These are phyloP conservation scores for Aureobasidium namibiae DNA, from an alignment of 2,329 filamentous ascomycete genomes.

Conservation along the genomic window DNA sequence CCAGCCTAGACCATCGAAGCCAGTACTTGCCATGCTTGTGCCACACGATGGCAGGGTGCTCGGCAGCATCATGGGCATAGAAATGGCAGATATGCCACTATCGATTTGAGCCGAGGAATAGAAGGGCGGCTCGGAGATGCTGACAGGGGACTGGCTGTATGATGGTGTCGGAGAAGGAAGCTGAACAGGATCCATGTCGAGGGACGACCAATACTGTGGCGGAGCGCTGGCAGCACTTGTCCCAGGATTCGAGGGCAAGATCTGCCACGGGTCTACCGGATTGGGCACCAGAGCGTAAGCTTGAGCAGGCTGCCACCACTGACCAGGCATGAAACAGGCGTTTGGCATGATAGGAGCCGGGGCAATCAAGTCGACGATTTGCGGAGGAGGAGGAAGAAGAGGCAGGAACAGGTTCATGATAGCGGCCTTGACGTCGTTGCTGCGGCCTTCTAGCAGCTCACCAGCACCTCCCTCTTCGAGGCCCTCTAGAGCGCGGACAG, in stretches of 20 bases:
- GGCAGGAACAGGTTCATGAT: conserved; percentile 78
- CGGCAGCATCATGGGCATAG: conserved; percentile 71
- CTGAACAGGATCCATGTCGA: conserved; percentile 63
- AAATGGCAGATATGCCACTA: conserved; percentile 64
- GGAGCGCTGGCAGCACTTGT: conserved; percentile 62
- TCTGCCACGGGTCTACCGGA: conserved; percentile 79
- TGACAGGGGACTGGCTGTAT: conserved; percentile 71
- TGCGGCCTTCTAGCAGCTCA: conserved; percentile 83
- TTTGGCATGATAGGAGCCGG: conserved; percentile 79
- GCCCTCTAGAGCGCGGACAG: conserved; percentile 82
- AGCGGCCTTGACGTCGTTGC: conserved; percentile 84
- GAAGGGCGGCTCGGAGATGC: conserved; percentile 54
- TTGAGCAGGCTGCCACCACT: conserved; percentile 74
- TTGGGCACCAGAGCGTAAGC: conserved; percentile 49
- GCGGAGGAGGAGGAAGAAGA: conserved; percentile 77
- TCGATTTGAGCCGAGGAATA: conserved; percentile 72
- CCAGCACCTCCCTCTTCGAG: conserved; percentile 94
- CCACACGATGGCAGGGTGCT: conserved; percentile 78
- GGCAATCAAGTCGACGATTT: conserved; percentile 81
- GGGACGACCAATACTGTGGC: conserved; percentile 70
- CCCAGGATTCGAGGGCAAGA: conserved; percentile 81
- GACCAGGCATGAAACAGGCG: conserved; percentile 57
- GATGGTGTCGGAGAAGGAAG: conserved; percentile 71
- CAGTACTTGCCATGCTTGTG: conserved; percentile 51
- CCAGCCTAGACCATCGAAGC: conserved; percentile 76